Percentiles rank a stretch among this genome's conserved stretches.
Conservation (phyloP, 495 filamentous ascomycete species). For the Talaromyces liani region DNA sequence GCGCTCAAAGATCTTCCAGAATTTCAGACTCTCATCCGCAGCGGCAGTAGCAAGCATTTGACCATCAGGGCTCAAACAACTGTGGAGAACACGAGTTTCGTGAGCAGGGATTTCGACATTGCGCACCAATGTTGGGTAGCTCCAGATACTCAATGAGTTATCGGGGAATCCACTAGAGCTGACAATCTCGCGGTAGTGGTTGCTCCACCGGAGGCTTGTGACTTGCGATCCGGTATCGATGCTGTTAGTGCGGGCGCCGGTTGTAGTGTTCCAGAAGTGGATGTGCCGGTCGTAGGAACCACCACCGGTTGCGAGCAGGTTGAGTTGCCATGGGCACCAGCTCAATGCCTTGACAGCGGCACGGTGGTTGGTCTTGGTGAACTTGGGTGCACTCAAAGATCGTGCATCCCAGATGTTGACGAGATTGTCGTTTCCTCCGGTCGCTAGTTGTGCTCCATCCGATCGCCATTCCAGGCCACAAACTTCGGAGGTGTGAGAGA, state of each 20-base stretch:
- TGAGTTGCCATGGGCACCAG: constrained; percentile 99
- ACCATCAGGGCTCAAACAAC: constrained; percentile 88
- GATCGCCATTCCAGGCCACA: constrained; percentile 96
- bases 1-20: constrained; percentile 99
- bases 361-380: constrained; percentile 98
- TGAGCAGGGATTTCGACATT: constrained; percentile 99
- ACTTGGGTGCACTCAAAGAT: constrained; percentile 85
- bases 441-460: constrained; percentile 92
- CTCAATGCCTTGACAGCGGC: constrained; percentile 96
- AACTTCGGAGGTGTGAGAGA: constrained; percentile 94
- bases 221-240: constrained; percentile 98
- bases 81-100: constrained; percentile 92
- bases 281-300: constrained; percentile 96
- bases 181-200: constrained; percentile 94
- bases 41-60: constrained; percentile 95
- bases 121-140: constrained; percentile 90
- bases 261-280: constrained; percentile 99
- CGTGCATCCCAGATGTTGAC: constrained; percentile 99
- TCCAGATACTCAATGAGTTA: constrained; percentile 97
- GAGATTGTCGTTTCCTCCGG: constrained; percentile 96
- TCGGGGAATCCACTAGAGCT: constrained; percentile 97
- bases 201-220: constrained; percentile 90
- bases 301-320: constrained; percentile 92
- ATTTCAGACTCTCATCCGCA: constrained; percentile 95
- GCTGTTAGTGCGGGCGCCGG: constrained; percentile 94